These are phyloP conservation scores for Cyberlindnera samutprakarnensis DNA, from an alignment of 805 yeast genomes.

Conservation along the genomic window DNA sequence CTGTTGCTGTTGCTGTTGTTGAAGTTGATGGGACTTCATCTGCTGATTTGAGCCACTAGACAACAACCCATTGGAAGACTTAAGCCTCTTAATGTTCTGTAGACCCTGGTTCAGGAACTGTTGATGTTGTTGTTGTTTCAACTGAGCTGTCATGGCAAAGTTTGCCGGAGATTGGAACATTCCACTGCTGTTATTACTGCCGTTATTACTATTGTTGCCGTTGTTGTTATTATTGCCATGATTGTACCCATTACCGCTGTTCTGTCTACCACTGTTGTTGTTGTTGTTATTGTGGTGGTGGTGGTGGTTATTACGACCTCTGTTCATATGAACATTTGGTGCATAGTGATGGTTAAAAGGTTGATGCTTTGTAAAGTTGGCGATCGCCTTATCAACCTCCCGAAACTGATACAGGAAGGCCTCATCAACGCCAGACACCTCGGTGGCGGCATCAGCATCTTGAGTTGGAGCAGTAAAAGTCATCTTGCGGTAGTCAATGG, in stretches of 20 bases:
- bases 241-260: slow-evolving; percentile 3
- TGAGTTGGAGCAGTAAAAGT: too few relatives aligned
- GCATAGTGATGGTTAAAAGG: slow-evolving; percentile 25
- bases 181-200: slow-evolving; percentile 5
- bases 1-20: background rate
- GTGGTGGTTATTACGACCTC: slow-evolving; percentile 5
- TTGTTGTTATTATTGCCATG: slow-evolving; percentile 2
- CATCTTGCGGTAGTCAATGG: too few relatives aligned
- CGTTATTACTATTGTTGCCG: slow-evolving; percentile 2
- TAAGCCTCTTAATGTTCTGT: slow-evolving; percentile 16
- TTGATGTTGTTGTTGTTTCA: slow-evolving; percentile 21
- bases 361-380: slow-evolving; percentile 24
- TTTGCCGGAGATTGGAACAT: slow-evolving; percentile 8
- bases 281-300: slow-evolving; percentile 5
- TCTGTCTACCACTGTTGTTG: slow-evolving; percentile 4
- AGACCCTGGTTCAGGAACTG: slow-evolving; percentile 13
- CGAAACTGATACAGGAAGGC: slow-evolving; percentile 20
- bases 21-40: background rate
- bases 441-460: too few relatives aligned
- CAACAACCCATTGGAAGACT: slow-evolving; percentile 2
- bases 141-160: slow-evolving; percentile 17
- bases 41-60: background rate
- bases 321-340: slow-evolving; percentile 21
- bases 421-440: too few relatives aligned
- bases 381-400: slow-evolving; percentile 24